Conservation (phyloP, 2,329 filamentous ascomycete genomes). For the Lachnellula hyalina region DNA sequence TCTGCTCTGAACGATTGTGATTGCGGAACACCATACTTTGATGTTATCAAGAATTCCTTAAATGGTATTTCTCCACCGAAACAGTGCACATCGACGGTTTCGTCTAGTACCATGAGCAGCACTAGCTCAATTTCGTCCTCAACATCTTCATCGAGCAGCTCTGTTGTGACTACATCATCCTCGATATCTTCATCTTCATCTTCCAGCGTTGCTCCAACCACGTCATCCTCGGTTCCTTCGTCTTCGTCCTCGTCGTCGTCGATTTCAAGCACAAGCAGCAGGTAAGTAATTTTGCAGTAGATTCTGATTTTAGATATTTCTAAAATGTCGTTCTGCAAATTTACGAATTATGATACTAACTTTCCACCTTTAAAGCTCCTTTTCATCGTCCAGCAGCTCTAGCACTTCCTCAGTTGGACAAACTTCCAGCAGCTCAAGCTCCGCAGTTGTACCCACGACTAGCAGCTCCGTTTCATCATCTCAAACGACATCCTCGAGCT, state of each 20-base stretch:
- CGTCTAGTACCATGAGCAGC: constrained; percentile 6
- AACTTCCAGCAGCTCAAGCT: not conserved
- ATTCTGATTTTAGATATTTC: no score
- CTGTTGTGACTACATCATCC: not conserved
- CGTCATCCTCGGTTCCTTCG: not conserved
- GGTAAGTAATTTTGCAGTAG: no score
- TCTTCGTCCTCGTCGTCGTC: not conserved
- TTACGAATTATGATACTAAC: no score
- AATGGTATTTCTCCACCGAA: constrained; percentile 4
- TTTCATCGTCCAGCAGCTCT: not conserved
- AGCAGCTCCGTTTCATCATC: not conserved
- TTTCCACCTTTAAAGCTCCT: not conserved
- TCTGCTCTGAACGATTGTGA: constrained; percentile 18
- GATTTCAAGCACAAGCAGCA: not conserved
- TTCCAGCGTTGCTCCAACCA: not conserved
- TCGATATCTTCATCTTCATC: not conserved
- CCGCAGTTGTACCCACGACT: not conserved
- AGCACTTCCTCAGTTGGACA: not conserved
- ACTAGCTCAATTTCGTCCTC: constrained; percentile 9
- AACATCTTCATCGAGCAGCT: not conserved
- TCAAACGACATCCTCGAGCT: not conserved
- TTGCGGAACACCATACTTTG: constrained; percentile 12
- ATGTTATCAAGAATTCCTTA: constrained; percentile 19
- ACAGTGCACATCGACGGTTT: not conserved
- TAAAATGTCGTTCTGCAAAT: no score